A percentile compares a stretch with the other conserved stretches of the same genome.
phyloP scores from a whole-genome alignment of 2,329 filamentous ascomycete species.

The Trichoderma sp. region DNA sequence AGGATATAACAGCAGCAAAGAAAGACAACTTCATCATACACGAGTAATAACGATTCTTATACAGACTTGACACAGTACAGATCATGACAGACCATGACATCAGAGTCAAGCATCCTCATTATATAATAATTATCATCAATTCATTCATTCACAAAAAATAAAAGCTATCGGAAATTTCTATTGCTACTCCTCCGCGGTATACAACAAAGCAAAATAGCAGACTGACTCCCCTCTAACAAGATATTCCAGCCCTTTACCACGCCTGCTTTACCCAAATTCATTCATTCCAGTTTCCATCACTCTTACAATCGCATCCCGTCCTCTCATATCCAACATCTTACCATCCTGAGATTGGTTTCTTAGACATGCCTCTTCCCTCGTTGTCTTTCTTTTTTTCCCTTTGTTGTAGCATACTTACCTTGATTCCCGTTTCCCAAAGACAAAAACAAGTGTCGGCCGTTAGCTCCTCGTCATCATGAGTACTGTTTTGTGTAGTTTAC shows the following conservation, averaged over 20 bases:
- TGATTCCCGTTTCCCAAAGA: neutral
- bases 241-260: neutral
- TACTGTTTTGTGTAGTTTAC: conserved; percentile 16
- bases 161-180: conserved; percentile 12
- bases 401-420: conserved; percentile 2
- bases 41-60: too few species aligned
- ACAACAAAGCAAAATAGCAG: neutral
- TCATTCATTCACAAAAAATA: neutral
- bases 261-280: neutral
- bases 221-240: neutral
- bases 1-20: neutral
- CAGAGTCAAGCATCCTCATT: neutral
- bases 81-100: neutral
- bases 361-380: neutral
- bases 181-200: neutral
- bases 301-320: neutral
- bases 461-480: neutral
- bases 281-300: neutral
- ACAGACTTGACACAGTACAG: too few species aligned
- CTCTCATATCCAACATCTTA: neutral
- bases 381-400: neutral
- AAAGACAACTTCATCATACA: too few species aligned
- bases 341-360: neutral
- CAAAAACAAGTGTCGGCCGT: neutral
- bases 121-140: neutral